A percentile compares a stretch with the other conserved stretches of the same genome.
These are phyloP conservation scores for Clitopilus passeckerianus DNA, from an alignment of 768 basidiomycete genomes.

Conservation along the genomic window DNA sequence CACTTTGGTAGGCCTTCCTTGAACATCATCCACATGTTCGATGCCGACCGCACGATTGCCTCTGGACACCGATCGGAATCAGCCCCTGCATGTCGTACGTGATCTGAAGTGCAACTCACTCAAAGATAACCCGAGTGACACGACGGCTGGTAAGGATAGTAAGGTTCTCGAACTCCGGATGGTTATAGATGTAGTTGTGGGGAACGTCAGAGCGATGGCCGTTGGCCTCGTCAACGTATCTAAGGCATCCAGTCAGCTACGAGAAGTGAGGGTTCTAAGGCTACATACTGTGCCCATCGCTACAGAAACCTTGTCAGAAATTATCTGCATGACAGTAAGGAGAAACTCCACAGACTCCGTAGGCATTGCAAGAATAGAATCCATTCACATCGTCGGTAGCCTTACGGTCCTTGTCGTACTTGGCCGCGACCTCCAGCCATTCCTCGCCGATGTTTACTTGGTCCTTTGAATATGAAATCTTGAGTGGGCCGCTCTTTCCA, in stretches of 20 bases:
- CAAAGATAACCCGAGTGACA: slow-evolving; percentile 44
- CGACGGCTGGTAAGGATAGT: slow-evolving; percentile 31
- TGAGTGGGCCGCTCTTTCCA: slow-evolving; percentile 45
- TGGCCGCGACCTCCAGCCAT: slow-evolving; percentile 38
- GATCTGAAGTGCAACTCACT: slow-evolving; percentile 24
- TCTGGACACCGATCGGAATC: slow-evolving; percentile 16
- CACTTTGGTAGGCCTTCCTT: slow-evolving; percentile 15
- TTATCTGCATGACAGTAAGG: background rate
- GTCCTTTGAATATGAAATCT: slow-evolving; percentile 36
- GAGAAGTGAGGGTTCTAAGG: background rate
- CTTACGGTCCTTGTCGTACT: slow-evolving; percentile 42
- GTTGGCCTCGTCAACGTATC: slow-evolving; percentile 47
- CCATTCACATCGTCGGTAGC: slow-evolving; percentile 43
- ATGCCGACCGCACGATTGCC: slow-evolving; percentile 41
- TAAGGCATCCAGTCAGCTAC: slow-evolving; percentile 14
- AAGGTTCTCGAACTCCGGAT: slow-evolving; percentile 36
- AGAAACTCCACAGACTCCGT: slow-evolving; percentile 35
- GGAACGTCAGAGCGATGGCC: slow-evolving; percentile 55
- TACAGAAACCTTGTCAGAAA: slow-evolving; percentile 4
- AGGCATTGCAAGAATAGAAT: slow-evolving; percentile 36
- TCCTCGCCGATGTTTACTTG: slow-evolving; percentile 37
- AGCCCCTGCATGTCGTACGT: background rate
- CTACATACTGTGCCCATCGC: background rate
- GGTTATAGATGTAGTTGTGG: slow-evolving; percentile 47
- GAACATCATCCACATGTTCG: slow-evolving; percentile 40